phyloP scores from a whole-genome alignment of 1,284 basidiomycete genomes.

The Trichosporon faecale region DNA sequence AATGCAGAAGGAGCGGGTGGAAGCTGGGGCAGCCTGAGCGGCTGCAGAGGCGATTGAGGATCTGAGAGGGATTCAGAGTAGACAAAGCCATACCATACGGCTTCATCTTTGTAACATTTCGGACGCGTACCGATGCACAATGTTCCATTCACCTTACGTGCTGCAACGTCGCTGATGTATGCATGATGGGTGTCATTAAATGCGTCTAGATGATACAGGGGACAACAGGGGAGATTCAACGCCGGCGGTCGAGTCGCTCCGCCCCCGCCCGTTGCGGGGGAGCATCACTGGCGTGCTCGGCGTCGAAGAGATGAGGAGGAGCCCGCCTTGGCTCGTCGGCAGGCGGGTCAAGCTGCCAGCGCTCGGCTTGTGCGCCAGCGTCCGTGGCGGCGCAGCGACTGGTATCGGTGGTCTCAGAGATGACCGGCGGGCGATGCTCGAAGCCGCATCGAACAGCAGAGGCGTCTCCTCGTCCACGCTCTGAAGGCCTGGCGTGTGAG shows the following conservation, averaged over 20 bases:
- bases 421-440: not conserved
- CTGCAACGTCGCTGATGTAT: not conserved
- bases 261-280: not conserved
- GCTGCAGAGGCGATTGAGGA: not conserved
- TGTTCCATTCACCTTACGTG: not conserved
- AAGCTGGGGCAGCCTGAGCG: not conserved
- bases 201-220: constrained; percentile 13
- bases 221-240: not conserved
- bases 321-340: constrained; percentile 39
- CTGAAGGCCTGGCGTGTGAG: not conserved
- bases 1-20: not conserved
- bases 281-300: constrained; percentile 21
- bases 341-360: constrained; percentile 23
- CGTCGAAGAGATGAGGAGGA: constrained; percentile 44
- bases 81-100: not conserved
- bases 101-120: not conserved
- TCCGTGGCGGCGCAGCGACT: not conserved
- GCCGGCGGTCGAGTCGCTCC: not conserved
- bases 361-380: constrained; percentile 8
- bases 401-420: not conserved
- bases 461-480: constrained; percentile 30
- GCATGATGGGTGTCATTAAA: not conserved
- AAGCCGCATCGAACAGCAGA: constrained; percentile 19
- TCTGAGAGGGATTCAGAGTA: not conserved
- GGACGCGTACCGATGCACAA: constrained; percentile 8